These are phyloP conservation scores for Telfairia occidentalis DNA, from an alignment of 331 rosid species.

Conservation along the genomic window DNA sequence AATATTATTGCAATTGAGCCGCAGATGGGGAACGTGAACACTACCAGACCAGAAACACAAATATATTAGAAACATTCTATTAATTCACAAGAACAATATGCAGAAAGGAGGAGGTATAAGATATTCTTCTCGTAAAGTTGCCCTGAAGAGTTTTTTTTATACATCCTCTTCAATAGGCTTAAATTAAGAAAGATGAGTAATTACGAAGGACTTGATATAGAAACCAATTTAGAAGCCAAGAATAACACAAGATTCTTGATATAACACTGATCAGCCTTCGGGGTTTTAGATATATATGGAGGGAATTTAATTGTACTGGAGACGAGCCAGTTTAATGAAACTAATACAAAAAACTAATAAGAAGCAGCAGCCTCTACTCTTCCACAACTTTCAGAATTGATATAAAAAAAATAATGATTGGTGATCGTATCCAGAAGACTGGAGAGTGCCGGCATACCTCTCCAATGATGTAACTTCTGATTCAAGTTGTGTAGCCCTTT, in stretches of 20 bases:
- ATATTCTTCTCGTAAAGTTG: not conserved
- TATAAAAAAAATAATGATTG: not conserved
- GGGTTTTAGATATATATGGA: not conserved
- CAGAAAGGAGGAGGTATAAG: not conserved
- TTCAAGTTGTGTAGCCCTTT: constrained; percentile 75
- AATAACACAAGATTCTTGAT: not conserved
- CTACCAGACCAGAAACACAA: not conserved
- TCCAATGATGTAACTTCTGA: constrained; percentile 65
- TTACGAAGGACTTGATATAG: too few relatives aligned
- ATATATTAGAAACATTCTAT: not conserved
- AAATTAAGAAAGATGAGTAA: not conserved
- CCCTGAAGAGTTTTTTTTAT: too few relatives aligned
- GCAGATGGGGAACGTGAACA: not conserved
- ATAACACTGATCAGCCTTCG: not conserved
- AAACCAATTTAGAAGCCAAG: not conserved
- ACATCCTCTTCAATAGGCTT: not conserved
- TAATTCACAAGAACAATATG: not conserved
- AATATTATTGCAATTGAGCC: not conserved
- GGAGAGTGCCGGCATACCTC: constrained; percentile 34
- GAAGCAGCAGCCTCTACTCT: not conserved
- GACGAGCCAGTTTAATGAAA: not conserved
- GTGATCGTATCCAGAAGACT: not conserved
- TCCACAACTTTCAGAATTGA: not conserved
- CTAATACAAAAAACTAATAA: not conserved
- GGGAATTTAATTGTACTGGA: not conserved